Conservation (phyloP, 805 yeast genomes). For the Metschnikowia bowlesiae region DNA sequence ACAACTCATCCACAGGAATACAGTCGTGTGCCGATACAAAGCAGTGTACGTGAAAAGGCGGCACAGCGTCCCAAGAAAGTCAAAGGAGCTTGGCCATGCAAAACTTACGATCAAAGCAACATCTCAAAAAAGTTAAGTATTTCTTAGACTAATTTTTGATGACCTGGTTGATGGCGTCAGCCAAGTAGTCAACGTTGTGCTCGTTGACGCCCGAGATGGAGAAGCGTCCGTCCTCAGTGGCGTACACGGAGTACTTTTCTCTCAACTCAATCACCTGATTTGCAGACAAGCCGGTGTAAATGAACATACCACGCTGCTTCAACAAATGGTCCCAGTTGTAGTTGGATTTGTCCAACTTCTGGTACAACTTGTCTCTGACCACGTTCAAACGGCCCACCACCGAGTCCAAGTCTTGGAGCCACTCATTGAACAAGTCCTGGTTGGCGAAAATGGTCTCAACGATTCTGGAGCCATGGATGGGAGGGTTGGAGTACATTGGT, state of each 20-base stretch:
- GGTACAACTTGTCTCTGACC: slow-evolving; percentile 64
- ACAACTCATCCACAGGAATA: no score
- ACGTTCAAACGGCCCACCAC: slow-evolving; percentile 77
- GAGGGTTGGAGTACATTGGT: slow-evolving; percentile 89
- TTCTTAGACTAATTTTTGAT: slow-evolving; percentile 23
- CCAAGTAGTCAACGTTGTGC: slow-evolving; percentile 70
- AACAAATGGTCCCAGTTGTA: slow-evolving; percentile 83
- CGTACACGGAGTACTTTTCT: slow-evolving; percentile 70
- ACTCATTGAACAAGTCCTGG: slow-evolving; percentile 55
- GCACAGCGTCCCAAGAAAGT: no score
- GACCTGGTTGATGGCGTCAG: slow-evolving; percentile 55
- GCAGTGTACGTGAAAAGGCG: no score
- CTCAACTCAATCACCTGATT: slow-evolving; percentile 71
- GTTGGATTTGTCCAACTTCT: slow-evolving; percentile 55
- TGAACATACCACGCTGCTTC: slow-evolving; percentile 94
- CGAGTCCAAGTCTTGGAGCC: slow-evolving; percentile 74
- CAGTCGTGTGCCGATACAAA: no score
- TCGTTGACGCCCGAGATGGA: slow-evolving; percentile 86
- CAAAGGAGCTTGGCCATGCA: no score
- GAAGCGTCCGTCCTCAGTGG: slow-evolving; percentile 88
- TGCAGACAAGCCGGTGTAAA: slow-evolving; percentile 75
- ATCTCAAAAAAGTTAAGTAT: background rate
- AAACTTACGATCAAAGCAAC: no score
- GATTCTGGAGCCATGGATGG: slow-evolving; percentile 88
- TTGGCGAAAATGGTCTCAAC: slow-evolving; percentile 72